Conservation (phyloP, 495 filamentous ascomycete genomes). For the Oidiodendron maius region DNA sequence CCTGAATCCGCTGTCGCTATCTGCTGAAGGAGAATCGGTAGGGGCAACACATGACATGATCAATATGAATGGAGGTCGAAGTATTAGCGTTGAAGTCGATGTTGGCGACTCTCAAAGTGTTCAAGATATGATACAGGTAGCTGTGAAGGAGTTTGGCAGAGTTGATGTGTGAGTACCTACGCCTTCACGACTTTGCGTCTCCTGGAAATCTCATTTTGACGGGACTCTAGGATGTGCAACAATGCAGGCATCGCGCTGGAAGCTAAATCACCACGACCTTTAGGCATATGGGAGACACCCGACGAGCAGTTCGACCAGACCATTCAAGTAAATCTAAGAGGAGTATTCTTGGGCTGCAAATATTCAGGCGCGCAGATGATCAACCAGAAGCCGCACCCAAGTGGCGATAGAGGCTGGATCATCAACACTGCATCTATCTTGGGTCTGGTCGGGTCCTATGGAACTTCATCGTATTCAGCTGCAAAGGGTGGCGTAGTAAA, state of each 20-base stretch:
- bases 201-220: too few species aligned
- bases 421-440: slow-evolving; percentile 45
- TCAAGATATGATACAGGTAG: too few species aligned
- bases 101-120: too few species aligned
- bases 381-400: slow-evolving; percentile 33
- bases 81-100: too few species aligned
- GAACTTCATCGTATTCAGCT: slow-evolving; percentile 40
- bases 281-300: slow-evolving; percentile 1
- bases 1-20: too few species aligned
- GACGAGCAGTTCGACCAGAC: slow-evolving; percentile 38
- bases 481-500: slow-evolving; percentile 46
- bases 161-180: too few species aligned
- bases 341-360: slow-evolving; percentile 45
- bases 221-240: too few species aligned
- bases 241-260: slow-evolving; percentile 42
- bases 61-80: too few species aligned
- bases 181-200: too few species aligned
- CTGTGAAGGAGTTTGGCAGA: too few species aligned
- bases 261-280: slow-evolving; percentile 2
- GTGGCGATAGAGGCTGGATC: slow-evolving; percentile 49
- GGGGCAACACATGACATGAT: too few species aligned
- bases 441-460: slow-evolving; percentile 32
- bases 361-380: slow-evolving; percentile 48
- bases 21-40: too few species aligned
- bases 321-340: slow-evolving; percentile 38